Evolutionary conservation across 345 rosid genomes (phyloP).

Genomic region (Ceriops tagal): DNA sequence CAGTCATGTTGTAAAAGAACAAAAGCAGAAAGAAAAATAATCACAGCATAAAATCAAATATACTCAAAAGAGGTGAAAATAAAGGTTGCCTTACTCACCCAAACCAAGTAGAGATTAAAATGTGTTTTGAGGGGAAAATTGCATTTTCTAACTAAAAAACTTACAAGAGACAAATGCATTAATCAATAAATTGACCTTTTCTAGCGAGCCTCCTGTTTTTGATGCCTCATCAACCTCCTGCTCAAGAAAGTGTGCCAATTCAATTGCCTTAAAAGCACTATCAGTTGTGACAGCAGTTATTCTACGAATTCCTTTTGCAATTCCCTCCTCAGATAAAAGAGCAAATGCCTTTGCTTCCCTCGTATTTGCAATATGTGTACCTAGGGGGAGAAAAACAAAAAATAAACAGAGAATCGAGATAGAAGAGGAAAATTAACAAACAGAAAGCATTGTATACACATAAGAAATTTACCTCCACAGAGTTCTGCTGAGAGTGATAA

Average conservation of each 20-base stretch:
- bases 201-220: constrained; percentile 55
- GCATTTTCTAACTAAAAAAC: background rate
- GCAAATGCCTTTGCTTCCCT: constrained; percentile 92
- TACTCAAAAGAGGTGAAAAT: no score
- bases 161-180: background rate
- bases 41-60: no score
- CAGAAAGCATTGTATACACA: constrained; percentile 4
- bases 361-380: constrained; percentile 88
- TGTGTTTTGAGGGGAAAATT: no score
- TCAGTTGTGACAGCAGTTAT: constrained; percentile 89
- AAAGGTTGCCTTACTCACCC: no score
- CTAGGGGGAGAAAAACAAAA: constrained; percentile 27
- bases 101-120: no score
- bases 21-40: no score
- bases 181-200: constrained; percentile 49
- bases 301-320: constrained; percentile 86
- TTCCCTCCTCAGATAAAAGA: constrained; percentile 92
- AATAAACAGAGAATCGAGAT: constrained; percentile 6
- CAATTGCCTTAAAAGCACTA: constrained; percentile 67
- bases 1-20: no score
- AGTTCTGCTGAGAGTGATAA: constrained; percentile 66
- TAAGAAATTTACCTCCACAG: constrained; percentile 71
- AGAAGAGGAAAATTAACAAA: constrained; percentile 2
- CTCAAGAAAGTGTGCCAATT: constrained; percentile 55
- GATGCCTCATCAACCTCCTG: constrained; percentile 68